Conservation (phyloP, 257 asterid species). For the Przewalskia tangutica region DNA sequence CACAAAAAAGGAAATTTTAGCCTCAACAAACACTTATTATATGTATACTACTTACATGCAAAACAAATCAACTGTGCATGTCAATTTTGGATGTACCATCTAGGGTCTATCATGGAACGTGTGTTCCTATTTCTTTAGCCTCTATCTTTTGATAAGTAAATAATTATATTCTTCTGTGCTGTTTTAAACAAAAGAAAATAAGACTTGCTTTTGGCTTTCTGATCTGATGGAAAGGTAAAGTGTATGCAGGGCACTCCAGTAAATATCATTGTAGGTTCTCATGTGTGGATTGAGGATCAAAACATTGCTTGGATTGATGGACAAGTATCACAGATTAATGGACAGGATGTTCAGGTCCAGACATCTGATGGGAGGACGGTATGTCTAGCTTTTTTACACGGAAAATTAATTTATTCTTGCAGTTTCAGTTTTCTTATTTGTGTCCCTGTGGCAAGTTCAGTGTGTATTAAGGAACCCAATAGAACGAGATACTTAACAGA, state of each 20-base stretch:
- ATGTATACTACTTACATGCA: neutral
- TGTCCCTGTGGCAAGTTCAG: neutral
- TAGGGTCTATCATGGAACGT: neutral
- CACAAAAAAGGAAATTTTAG: neutral
- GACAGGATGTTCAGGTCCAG: neutral
- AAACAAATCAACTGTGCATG: neutral
- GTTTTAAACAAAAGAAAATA: neutral
- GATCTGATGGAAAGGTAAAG: neutral
- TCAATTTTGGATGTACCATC: neutral
- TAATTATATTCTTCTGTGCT: neutral
- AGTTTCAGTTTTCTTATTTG: neutral
- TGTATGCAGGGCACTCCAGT: slow-evolving; percentile 10
- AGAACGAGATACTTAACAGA: neutral
- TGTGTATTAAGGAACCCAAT: neutral
- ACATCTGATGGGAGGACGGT: slow-evolving; percentile 10
- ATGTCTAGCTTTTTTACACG: neutral
- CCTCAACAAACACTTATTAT: neutral
- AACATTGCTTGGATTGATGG: slow-evolving; percentile 11
- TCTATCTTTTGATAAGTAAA: neutral
- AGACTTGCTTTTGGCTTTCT: neutral
- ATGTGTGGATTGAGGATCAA: slow-evolving; percentile 8
- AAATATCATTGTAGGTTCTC: slow-evolving; percentile 11
- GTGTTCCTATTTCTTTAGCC: neutral
- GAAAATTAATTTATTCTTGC: neutral
- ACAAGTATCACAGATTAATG: slow-evolving; percentile 8